phyloP scores from a whole-genome alignment of 2,329 filamentous ascomycete species.

The Diaporthe sp. region DNA sequence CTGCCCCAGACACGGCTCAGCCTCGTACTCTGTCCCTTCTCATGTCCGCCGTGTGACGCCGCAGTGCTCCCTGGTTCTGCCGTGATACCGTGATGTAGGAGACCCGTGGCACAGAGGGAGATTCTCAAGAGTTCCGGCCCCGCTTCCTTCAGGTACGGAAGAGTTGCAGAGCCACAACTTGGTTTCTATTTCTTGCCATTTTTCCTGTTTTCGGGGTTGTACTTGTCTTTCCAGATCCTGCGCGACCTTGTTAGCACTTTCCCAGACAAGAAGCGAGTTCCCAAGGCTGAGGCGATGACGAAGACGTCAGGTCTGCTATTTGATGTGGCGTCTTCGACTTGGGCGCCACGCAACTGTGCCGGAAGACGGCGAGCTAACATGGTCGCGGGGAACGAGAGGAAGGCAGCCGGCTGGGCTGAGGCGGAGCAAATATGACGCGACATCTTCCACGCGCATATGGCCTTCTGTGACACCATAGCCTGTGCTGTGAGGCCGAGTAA shows the following conservation, averaged over 20 bases:
- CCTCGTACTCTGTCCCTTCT: background rate
- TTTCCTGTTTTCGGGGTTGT: conserved; percentile 69
- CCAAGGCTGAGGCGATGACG: background rate
- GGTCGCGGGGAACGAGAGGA: background rate
- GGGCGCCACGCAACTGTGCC: background rate
- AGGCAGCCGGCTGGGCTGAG: conserved; percentile 19
- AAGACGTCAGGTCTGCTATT: no score
- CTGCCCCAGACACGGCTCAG: conserved; percentile 19
- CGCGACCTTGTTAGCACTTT: conserved; percentile 19
- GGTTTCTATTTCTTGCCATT: conserved; percentile 58
- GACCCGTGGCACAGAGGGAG: background rate
- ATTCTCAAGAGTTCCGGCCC: background rate
- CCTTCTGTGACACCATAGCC: conserved; percentile 23
- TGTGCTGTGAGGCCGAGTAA: conserved; percentile 11
- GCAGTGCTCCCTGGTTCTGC: background rate
- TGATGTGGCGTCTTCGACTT: background rate
- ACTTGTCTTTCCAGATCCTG: conserved; percentile 99
- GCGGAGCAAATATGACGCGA: background rate
- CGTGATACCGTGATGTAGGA: background rate
- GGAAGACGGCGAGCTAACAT: background rate
- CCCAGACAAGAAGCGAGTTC: conserved; percentile 29
- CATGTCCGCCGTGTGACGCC: conserved; percentile 11
- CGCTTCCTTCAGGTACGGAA: background rate
- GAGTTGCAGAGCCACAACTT: background rate
- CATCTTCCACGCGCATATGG: conserved; percentile 22